These are phyloP conservation scores for Eustoma russellianum DNA, from an alignment of 257 asterid genomes.

Conservation along the genomic window DNA sequence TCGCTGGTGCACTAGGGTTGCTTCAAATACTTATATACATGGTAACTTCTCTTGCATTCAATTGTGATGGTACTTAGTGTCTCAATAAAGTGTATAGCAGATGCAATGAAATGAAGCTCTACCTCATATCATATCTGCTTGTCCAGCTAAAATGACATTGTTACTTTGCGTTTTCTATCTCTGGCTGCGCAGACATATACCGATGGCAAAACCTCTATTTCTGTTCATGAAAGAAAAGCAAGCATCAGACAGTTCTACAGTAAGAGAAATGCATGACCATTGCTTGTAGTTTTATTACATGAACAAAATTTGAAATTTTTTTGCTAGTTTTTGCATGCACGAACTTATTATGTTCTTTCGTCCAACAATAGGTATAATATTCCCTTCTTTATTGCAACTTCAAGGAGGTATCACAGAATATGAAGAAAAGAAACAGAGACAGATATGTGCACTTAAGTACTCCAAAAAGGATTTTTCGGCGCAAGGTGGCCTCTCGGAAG, in stretches of 20 bases:
- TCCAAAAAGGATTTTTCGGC: slow-evolving; percentile 11
- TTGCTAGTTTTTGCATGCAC: background rate
- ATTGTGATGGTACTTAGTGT: background rate
- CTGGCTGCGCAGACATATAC: slow-evolving; percentile 20
- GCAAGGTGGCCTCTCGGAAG: slow-evolving; percentile 5
- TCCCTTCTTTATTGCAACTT: slow-evolving; percentile 30
- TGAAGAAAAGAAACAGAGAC: slow-evolving; percentile 27
- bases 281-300: background rate
- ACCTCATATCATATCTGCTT: background rate
- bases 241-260: slow-evolving; percentile 31
- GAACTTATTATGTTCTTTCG: background rate
- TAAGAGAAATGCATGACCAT: slow-evolving; percentile 10
- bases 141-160: too few relatives aligned
- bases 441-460: slow-evolving; percentile 20
- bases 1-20: slow-evolving; percentile 29
- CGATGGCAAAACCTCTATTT: slow-evolving; percentile 27
- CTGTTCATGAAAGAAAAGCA: slow-evolving; percentile 26
- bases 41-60: slow-evolving; percentile 8
- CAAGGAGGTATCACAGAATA: slow-evolving; percentile 29
- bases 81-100: background rate
- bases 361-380: slow-evolving; percentile 17
- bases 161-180: background rate
- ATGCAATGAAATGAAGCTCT: background rate
- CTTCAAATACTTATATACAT: slow-evolving; percentile 19
- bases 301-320: background rate